Conservation (phyloP, 1,139 yeast genomes). For the Lodderomyces oxycetoniae region DNA sequence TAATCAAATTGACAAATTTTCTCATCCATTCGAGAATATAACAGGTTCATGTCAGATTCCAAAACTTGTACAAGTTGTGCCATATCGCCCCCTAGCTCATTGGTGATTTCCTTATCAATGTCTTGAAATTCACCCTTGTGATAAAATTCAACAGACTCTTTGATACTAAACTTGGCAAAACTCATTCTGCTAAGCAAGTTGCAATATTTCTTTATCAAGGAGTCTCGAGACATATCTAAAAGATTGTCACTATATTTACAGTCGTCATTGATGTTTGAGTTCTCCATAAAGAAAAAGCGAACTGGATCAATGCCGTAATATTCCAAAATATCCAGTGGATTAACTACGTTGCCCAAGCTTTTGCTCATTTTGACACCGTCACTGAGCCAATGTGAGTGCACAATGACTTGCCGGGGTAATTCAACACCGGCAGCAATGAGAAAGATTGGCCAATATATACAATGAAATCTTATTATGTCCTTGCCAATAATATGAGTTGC, state of each 20-base stretch:
- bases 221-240: slow-evolving; percentile 54
- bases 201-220: slow-evolving; percentile 77
- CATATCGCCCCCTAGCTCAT: slow-evolving; percentile 18
- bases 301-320: slow-evolving; percentile 70
- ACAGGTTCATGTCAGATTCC: slow-evolving; percentile 16
- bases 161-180: slow-evolving; percentile 61
- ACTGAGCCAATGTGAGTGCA: slow-evolving; percentile 93
- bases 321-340: slow-evolving; percentile 62
- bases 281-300: slow-evolving; percentile 71
- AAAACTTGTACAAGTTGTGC: slow-evolving; percentile 17
- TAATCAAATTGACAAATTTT: slow-evolving; percentile 49
- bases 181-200: slow-evolving; percentile 73
- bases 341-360: slow-evolving; percentile 92
- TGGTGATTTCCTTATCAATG: slow-evolving; percentile 22
- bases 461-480: slow-evolving; percentile 84
- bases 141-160: slow-evolving; percentile 33
- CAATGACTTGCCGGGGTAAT: slow-evolving; percentile 69
- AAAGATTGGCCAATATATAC: slow-evolving; percentile 93
- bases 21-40: slow-evolving; percentile 32
- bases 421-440: slow-evolving; percentile 74
- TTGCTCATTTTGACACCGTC: slow-evolving; percentile 93
- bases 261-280: slow-evolving; percentile 71
- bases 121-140: slow-evolving; percentile 20
- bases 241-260: slow-evolving; percentile 69
- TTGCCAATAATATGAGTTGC: slow-evolving; percentile 86